Evolutionary conservation across 768 basidiomycete species (phyloP).

Genomic region (Amanita molliuscula): DNA sequence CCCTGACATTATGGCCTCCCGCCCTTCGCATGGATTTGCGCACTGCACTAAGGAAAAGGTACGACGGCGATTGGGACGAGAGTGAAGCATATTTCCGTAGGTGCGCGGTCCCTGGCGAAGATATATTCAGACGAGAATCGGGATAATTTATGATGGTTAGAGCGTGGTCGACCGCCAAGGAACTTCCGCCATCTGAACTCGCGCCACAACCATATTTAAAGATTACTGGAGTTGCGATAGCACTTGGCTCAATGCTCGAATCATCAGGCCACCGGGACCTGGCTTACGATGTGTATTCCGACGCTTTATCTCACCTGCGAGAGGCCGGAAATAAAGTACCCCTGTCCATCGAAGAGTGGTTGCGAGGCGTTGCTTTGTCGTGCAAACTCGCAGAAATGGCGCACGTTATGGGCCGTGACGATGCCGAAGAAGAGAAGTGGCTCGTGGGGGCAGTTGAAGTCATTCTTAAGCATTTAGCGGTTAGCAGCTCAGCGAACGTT

Average conservation of each 20-base stretch:
- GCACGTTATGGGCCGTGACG: slow-evolving; percentile 14
- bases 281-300: slow-evolving; percentile 29
- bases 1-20: slow-evolving; percentile 56
- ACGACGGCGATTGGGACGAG: slow-evolving; percentile 40
- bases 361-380: slow-evolving; percentile 29
- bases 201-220: slow-evolving; percentile 48
- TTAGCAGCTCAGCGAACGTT: slow-evolving; percentile 10
- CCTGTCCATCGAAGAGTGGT: slow-evolving; percentile 18
- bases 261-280: slow-evolving; percentile 20
- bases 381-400: slow-evolving; percentile 32
- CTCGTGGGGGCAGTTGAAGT: slow-evolving; percentile 32
- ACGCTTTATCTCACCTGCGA: slow-evolving; percentile 24
- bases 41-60: slow-evolving; percentile 51
- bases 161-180: slow-evolving; percentile 44
- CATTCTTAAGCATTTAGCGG: slow-evolving; percentile 26
- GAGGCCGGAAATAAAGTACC: slow-evolving; percentile 12
- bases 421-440: slow-evolving; percentile 32
- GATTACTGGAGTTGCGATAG: slow-evolving; percentile 54
- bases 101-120: slow-evolving; percentile 25
- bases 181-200: slow-evolving; percentile 28
- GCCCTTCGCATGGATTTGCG: slow-evolving; percentile 57
- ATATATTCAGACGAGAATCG: background rate
- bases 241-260: slow-evolving; percentile 49
- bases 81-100: slow-evolving; percentile 43
- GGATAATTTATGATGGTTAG: slow-evolving; percentile 19